Base-by-base conservation (phyloP, 2,329 filamentous ascomycete genomes). In the Epichloe uncinata region DNA sequence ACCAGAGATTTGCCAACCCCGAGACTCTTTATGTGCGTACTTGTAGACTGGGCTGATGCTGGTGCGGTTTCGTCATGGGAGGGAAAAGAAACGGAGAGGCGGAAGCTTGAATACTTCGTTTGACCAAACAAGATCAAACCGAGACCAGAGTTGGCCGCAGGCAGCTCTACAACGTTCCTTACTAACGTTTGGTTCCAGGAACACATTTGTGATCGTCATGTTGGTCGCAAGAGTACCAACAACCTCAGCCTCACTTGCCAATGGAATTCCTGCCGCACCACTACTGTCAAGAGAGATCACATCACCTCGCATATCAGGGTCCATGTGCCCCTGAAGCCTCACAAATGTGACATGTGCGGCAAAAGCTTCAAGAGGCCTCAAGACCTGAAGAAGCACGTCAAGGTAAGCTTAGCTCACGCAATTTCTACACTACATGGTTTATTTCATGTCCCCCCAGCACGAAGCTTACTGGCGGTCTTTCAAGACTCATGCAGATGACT, bases 291-390 rank as follows among this genome's bases (percentile, higher is more conserved):
- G 78, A 88, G 93, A 61, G 93, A 97, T 63, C 93, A 98, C 72
- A 98, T 98, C 69, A 98, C 93, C 47, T 97, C 93, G 47, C 93
- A 98, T 70, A 96, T 98, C 61, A 87, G 93, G 56, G 93, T 97
- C 49, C 93, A 98, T 67, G 91, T 98, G n/a, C 93, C 93, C 1
- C 75, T 98, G 54, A 98, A 98, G 77, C 93, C 93, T 58, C 93
- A 98, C 74, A 97, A 96, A 71, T 98, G 93, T 69, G 90, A 96
- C 65, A 95, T 96, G 71, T 98, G 93, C 65, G 88, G 88, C 65
- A 98, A 98, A 75, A 90, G 90, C 1, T 98, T 98, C 78, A 98
- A 98, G 80, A 86, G 93, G 35, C 93, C 93, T 2, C 93, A 98
- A 72, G 93, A 98, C 73, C 69, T 98, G 61, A 97, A 98, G 81